phyloP scores from a whole-genome alignment of 768 basidiomycete species.

The Hygrophorus pudorinus region DNA sequence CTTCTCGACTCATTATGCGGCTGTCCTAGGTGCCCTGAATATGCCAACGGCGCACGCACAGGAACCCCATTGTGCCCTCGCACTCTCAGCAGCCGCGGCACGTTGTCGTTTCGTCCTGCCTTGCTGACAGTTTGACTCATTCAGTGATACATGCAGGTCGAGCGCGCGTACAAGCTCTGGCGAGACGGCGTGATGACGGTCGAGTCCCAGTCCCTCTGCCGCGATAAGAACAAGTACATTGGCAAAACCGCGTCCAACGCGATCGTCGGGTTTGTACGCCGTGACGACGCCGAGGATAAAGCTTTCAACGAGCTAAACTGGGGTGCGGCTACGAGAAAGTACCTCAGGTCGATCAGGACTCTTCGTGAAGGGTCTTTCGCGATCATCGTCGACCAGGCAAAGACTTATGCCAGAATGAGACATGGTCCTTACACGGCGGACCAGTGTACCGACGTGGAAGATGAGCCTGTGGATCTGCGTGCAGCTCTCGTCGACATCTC shows the following conservation, averaged over 20 bases:
- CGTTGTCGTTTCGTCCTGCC: too few relatives aligned
- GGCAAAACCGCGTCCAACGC: not conserved
- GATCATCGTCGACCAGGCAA: not conserved
- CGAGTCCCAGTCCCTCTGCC: not conserved
- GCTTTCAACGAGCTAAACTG: not conserved
- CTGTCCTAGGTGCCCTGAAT: not conserved
- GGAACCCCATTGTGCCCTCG: not conserved
- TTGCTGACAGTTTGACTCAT: too few relatives aligned
- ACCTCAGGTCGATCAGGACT: not conserved
- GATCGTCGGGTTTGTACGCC: not conserved
- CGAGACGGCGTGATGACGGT: not conserved
- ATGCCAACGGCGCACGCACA: not conserved
- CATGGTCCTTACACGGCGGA: not conserved
- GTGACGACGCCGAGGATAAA: not conserved
- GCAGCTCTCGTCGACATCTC: not conserved
- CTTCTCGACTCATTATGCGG: not conserved
- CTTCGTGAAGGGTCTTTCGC: not conserved
- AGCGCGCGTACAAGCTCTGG: constrained; percentile 1
- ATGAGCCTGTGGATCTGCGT: not conserved
- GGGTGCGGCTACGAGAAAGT: not conserved
- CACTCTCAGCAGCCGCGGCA: constrained; percentile 1
- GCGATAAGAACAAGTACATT: not conserved
- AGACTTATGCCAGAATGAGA: not conserved
- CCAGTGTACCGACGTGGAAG: not conserved
- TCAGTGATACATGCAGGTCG: too few relatives aligned